These are phyloP conservation scores for Mycena latifolia DNA, from an alignment of 768 basidiomycete species.

Conservation along the genomic window DNA sequence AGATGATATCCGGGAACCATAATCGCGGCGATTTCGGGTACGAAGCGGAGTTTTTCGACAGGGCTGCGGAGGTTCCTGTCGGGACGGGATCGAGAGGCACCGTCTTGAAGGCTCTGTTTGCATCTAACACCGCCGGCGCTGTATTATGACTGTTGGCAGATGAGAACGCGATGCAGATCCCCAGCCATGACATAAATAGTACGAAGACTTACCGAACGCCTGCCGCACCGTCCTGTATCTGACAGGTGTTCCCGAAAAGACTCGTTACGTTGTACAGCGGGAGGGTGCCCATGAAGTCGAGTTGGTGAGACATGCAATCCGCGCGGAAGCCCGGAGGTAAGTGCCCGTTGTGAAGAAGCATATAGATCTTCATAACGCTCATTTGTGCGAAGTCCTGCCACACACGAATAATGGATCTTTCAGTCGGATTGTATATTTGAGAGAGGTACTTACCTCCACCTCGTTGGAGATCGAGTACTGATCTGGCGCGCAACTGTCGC, in stretches of 20 bases:
- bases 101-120: slow-evolving; percentile 4
- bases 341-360: slow-evolving; percentile 13
- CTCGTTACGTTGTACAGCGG: not conserved
- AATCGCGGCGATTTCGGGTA: not conserved
- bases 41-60: not conserved
- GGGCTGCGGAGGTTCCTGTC: not conserved
- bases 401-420: too few relatives aligned
- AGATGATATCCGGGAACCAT: too few relatives aligned
- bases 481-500: slow-evolving; percentile 20
- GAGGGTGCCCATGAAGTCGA: slow-evolving; percentile 10
- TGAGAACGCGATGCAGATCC: too few relatives aligned
- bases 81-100: not conserved
- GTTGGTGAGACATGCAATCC: slow-evolving; percentile 23
- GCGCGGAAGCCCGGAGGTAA: slow-evolving; percentile 5
- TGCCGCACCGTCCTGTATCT: not conserved
- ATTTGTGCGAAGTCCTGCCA: slow-evolving; percentile 26
- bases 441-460: slow-evolving; percentile 6
- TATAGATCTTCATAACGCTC: slow-evolving; percentile 13
- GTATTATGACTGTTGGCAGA: not conserved
- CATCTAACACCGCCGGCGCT: slow-evolving; percentile 1
- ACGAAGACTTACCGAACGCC: slow-evolving; percentile 2
- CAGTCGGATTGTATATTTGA: too few relatives aligned
- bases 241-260: slow-evolving; percentile 27
- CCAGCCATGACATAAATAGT: too few relatives aligned
- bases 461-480: slow-evolving; percentile 10